Base-by-base conservation (phyloP, 2,329 filamentous ascomycete species). In the Alternaria ethzedia region DNA sequence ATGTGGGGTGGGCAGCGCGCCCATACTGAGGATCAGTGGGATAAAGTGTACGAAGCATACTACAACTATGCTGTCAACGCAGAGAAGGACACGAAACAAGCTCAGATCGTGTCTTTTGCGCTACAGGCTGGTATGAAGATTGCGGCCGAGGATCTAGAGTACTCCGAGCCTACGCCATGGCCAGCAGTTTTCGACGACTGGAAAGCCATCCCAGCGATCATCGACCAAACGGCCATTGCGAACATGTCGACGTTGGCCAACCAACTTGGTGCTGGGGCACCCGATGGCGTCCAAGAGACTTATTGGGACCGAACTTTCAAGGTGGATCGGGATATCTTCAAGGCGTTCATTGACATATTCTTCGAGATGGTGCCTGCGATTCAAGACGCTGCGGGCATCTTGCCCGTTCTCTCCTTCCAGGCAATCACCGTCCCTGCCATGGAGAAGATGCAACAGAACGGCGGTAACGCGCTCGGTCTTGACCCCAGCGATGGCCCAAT, bases 381-480 rank as follows among this genome's bases (percentile, higher is more conserved):
- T 23, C 26, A 50, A 20, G 69, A 73, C 57, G 70, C 68, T 7
- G 61, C 64, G 5, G 61, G 50, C 5, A 61, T 78, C n/a, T 23
- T 77, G 5, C 73, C 74, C 2, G 69, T 72, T 2, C 62, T 66
- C 21, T 70, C 73, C 0, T 65, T 78, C 20, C 77, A 79, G 54
- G 66, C 70, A 17, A 75, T 79, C 57, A 75, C 76, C 2, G 60
- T 63, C 0, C 63, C 62, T 1, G 65, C 64, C 15, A 66, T 79
- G 36, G 28, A 64, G 25, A 56, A 66, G 26, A 78, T 79, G 74
- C 56, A 68, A 43, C 63, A 73, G 57, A 67, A 73, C 13, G 74
- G 71, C 36, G 77, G 77, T 0, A 79, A 79, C 36, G 63, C 75
- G 9, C 68, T 78, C 9, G 76, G 77, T 6, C 69, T 79, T n/a